phyloP scores from a whole-genome alignment of 495 filamentous ascomycete genomes.

The Tuber magnatum region DNA sequence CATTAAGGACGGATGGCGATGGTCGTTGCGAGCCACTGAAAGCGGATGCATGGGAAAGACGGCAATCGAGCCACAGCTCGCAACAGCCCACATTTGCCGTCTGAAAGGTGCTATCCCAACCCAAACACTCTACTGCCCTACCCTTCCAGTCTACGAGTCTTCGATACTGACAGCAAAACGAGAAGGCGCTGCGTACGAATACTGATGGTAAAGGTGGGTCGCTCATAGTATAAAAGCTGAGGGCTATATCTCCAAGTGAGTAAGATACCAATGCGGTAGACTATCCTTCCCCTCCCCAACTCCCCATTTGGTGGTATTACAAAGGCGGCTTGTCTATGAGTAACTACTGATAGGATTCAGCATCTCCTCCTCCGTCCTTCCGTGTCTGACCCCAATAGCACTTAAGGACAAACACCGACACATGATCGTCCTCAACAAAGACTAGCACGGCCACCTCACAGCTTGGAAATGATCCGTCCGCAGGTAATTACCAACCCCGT shows the following conservation, averaged over 20 bases:
- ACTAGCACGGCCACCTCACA: neutral
- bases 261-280: neutral
- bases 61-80: neutral
- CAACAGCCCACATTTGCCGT: neutral
- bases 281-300: neutral
- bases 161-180: neutral
- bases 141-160: neutral
- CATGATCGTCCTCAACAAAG: neutral
- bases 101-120: neutral
- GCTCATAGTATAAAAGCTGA: neutral
- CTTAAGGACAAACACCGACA: neutral
- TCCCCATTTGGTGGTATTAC: neutral
- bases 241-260: neutral
- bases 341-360: neutral
- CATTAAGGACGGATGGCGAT: too few relatives aligned
- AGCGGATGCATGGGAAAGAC: neutral
- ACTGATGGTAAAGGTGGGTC: neutral
- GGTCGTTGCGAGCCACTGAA: too few relatives aligned
- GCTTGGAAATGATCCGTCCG: neutral
- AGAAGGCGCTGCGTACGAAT: neutral
- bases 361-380: neutral
- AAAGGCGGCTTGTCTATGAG: neutral
- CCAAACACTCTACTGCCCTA: neutral
- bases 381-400: neutral
- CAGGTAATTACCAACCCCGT: neutral